Conservation (phyloP, 1,284 basidiomycete genomes). For the Sanghuangporus baumii region DNA sequence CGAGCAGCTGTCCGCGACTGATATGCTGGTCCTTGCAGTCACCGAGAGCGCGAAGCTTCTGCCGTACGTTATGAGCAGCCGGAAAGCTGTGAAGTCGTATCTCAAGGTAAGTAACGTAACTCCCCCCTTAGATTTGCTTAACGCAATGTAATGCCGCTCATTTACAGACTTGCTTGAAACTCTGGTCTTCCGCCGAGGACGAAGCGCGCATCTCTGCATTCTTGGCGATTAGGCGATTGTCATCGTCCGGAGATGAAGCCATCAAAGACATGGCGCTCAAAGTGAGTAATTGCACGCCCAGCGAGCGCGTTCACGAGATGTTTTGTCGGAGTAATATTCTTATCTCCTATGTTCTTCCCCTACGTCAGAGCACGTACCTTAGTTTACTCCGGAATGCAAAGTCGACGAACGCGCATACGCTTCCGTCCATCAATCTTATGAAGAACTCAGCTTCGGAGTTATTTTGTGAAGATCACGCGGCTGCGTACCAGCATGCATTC, state of each 20-base stretch:
- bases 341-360: slow-evolving; percentile 4
- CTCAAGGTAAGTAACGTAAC: slow-evolving; percentile 56
- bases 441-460: slow-evolving; percentile 96
- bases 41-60: slow-evolving; percentile 81
- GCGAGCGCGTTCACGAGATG: not conserved
- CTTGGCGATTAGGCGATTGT: slow-evolving; percentile 80
- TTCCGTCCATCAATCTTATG: slow-evolving; percentile 95
- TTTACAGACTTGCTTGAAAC: slow-evolving; percentile 65
- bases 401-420: slow-evolving; percentile 78
- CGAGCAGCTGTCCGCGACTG: slow-evolving; percentile 67
- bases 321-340: slow-evolving; percentile 1
- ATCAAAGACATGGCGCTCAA: slow-evolving; percentile 86
- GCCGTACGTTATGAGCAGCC: slow-evolving; percentile 79
- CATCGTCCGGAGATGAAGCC: slow-evolving; percentile 74
- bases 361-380: slow-evolving; percentile 75
- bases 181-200: slow-evolving; percentile 84
- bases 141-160: not conserved
- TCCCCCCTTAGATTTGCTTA: not conserved
- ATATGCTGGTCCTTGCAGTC: slow-evolving; percentile 68
- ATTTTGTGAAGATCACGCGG: slow-evolving; percentile 72
- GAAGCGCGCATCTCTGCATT: slow-evolving; percentile 85
- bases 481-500: slow-evolving; percentile 93
- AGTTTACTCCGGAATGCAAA: slow-evolving; percentile 80
- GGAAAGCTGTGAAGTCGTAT: slow-evolving; percentile 81
- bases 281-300: slow-evolving; percentile 37